Evolutionary conservation across 495 filamentous ascomycete species (phyloP).

Genomic region (Penicillium malachiteum): DNA sequence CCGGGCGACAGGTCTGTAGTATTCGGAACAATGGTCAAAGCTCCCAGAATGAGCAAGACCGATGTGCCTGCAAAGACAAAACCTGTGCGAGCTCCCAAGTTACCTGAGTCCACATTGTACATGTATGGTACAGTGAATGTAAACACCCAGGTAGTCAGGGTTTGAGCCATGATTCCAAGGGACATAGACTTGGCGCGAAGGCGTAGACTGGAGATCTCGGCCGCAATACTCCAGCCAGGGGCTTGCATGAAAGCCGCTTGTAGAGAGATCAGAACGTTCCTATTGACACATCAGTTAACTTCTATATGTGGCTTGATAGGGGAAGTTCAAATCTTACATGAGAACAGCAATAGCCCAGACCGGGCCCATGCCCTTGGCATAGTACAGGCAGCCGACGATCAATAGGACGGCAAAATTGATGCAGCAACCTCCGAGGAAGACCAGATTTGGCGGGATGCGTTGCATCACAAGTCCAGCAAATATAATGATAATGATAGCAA

Average conservation of each 20-base stretch:
- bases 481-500: constrained; percentile 22
- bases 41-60: constrained; percentile 11
- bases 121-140: constrained; percentile 19
- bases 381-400: constrained; percentile 13
- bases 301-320: background rate
- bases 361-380: constrained; percentile 3
- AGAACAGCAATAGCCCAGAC: constrained; percentile 21
- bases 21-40: constrained; percentile 13
- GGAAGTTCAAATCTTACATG: constrained; percentile 6
- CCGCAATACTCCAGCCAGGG: constrained; percentile 16
- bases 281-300: background rate
- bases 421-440: background rate
- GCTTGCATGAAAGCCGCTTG: constrained; percentile 11
- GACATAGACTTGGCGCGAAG: constrained; percentile 17
- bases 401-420: constrained; percentile 2
- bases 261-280: constrained; percentile 17
- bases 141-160: constrained; percentile 12
- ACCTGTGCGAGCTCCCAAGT: constrained; percentile 16
- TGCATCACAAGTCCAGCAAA: constrained; percentile 7
- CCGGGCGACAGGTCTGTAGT: constrained; percentile 15
- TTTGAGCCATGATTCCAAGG: constrained; percentile 13
- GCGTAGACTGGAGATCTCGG: constrained; percentile 15
- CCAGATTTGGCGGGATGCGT: background rate
- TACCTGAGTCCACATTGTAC: constrained; percentile 20
- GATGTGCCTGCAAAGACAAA: constrained; percentile 15